A percentile compares a stretch with the other conserved stretches of the same genome.
Evolutionary conservation across 140 eudicot species (phyloP).

Genomic region (Ambrosia hybrid): DNA sequence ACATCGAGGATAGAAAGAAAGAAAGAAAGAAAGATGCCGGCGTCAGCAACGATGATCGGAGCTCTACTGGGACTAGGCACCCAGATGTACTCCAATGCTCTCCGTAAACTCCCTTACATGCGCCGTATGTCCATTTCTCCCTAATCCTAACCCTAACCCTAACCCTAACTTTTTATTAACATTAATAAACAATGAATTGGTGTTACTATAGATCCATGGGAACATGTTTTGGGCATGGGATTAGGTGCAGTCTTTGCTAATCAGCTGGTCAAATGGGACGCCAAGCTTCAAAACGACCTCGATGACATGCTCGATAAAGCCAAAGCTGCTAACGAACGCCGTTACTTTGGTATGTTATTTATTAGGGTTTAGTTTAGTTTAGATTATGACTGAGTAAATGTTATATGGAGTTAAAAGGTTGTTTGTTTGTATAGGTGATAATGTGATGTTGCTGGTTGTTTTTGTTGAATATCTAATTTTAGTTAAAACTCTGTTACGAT

Average conservation of each 20-base stretch:
- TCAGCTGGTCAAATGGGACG: constrained; percentile 95
- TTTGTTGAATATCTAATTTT: too few relatives aligned
- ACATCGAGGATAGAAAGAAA: too few relatives aligned
- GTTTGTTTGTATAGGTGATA: too few relatives aligned
- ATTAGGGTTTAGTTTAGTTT: too few relatives aligned
- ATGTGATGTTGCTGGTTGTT: too few relatives aligned
- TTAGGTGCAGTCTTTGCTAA: constrained; percentile 76
- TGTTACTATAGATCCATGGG: constrained; percentile 84
- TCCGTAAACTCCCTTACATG: constrained; percentile 97
- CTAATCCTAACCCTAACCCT: neutral
- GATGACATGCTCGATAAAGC: constrained; percentile 83
- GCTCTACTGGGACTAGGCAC: constrained; percentile 89
- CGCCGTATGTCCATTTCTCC: constrained; percentile 52
- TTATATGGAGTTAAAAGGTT: too few relatives aligned
- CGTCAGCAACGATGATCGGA: constrained; percentile 89
- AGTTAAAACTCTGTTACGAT: too few relatives aligned
- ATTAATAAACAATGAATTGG: neutral
- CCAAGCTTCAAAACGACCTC: constrained; percentile 71
- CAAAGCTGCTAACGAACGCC: constrained; percentile 92
- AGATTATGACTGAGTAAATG: too few relatives aligned
- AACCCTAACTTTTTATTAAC: neutral
- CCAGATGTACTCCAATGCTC: constrained; percentile 97
- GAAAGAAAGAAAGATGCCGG: constrained; percentile 51
- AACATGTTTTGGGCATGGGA: constrained; percentile 95
- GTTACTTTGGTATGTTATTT: constrained; percentile 67